Percentiles rank a stretch among this genome's conserved stretches.
phyloP scores from a whole-genome alignment of 352 stramenopile species.

The Globisporangium perplexum region DNA sequence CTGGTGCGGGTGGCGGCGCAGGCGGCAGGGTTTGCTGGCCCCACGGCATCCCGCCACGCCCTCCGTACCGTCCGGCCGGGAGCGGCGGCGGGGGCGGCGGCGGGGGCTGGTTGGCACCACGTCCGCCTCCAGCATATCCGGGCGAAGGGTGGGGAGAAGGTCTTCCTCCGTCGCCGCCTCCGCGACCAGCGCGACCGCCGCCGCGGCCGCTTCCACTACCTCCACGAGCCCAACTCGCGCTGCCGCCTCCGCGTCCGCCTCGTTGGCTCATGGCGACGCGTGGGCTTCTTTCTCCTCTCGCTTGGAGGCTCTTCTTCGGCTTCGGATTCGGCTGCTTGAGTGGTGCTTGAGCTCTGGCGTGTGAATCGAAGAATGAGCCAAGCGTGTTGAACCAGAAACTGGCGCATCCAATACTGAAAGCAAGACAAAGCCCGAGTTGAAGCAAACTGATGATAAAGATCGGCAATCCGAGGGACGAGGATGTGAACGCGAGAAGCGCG shows the following conservation, averaged over 20 bases:
- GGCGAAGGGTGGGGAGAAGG: neutral
- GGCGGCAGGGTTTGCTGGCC: neutral
- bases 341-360: neutral
- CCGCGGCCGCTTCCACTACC: slow-evolving; percentile 14
- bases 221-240: slow-evolving; percentile 1
- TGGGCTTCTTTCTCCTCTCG: neutral
- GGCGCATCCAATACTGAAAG: neutral
- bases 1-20: neutral
- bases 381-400: neutral
- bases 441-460: no score
- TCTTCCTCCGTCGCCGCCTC: slow-evolving; percentile 5
- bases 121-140: slow-evolving; percentile 3
- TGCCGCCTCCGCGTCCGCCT: slow-evolving; percentile 3
- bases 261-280: slow-evolving; percentile 2
- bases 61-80: neutral
- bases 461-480: no score
- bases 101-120: neutral
- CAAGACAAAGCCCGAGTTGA: neutral
- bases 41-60: neutral
- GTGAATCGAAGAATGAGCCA: neutral
- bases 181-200: slow-evolving; percentile 4
- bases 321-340: neutral
- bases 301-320: no score
- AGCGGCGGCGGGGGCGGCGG: neutral
- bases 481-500: no score